Evolutionary conservation across 768 basidiomycete species (phyloP), one percentile per base, ranked within the genome.

Genomic region (Neoboletus brunneissimus): DNA sequence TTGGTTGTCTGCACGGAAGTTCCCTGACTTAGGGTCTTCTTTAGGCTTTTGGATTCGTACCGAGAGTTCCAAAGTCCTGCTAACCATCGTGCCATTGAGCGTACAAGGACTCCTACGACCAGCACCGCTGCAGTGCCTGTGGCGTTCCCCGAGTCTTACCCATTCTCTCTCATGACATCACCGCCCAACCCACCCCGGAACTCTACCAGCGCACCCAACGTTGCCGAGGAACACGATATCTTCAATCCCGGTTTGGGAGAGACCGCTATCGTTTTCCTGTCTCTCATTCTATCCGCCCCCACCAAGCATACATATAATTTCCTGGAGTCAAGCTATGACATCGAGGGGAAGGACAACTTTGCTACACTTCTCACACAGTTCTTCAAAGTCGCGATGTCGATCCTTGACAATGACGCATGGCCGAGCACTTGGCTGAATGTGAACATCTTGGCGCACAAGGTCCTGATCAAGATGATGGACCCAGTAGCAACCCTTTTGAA

Each of bases 131-230:
- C 76, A 2, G 68, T 81, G 2, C 94, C 94, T 0, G 85, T 91
- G 43, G 88, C 90, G 1, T 98, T 98, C 74, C 96, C 96, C 0
- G 89, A 94, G 60, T 88, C 94, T 0, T 94, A 98, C 69, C 96
- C 96, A 0, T 94, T 97, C 71, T 87, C 92, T 7, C 78, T 98
- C 20, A 65, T 92, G 25, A 78, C 88, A 0, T 78, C 84, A 32
- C 72, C 87, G 23, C 88, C 91, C 3, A 84, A 84, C 54, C 65
- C 76, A 29, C 75, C 76, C 38, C 74, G 77, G 16, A 77, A 73
- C 48, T 73, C 76, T 18, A 74, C 75, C 53, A 77, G 71, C 54
- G 64, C 72, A n/a, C 72, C 73, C 25, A 71, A 69, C 52, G 66
- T 73, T 46, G 73, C 72, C 53, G 82, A 85, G 51, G 75, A 76